A percentile compares a stretch with the other conserved stretches of the same genome.
phyloP scores from a whole-genome alignment of 1,284 basidiomycete species.

The Xanthoconium separans region DNA sequence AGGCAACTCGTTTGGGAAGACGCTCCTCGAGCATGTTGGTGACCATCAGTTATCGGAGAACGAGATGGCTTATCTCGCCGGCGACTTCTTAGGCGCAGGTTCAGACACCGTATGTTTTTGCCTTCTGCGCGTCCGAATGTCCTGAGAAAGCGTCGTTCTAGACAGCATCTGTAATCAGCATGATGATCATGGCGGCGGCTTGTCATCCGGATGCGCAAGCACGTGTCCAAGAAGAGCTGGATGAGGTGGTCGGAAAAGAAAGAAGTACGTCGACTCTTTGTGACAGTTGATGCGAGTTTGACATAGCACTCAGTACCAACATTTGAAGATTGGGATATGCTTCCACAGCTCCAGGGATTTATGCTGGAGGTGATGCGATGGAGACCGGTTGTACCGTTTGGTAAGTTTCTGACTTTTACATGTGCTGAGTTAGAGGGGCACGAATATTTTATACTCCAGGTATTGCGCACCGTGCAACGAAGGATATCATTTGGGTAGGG shows the following conservation, averaged over 20 bases:
- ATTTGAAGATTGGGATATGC: constrained; percentile 7
- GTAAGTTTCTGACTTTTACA: not conserved
- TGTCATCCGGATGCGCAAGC: constrained; percentile 9
- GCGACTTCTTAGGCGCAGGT: constrained; percentile 8
- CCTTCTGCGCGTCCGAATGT: not conserved
- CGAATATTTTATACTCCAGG: not conserved
- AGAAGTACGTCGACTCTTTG: constrained; percentile 2
- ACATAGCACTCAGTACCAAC: constrained; percentile 4
- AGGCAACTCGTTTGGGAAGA: constrained; percentile 6
- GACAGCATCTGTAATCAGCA: constrained; percentile 8
- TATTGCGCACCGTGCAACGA: constrained; percentile 6
- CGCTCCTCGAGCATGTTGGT: constrained; percentile 8
- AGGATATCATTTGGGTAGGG: constrained; percentile 16
- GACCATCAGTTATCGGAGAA: constrained; percentile 11
- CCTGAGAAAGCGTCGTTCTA: not conserved
- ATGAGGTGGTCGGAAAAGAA: constrained; percentile 13
- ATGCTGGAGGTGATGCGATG: constrained; percentile 15
- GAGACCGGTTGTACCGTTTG: constrained; percentile 6
- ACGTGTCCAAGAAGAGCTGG: constrained; percentile 14
- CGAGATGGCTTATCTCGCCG: constrained; percentile 19
- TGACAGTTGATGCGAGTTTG: not conserved
- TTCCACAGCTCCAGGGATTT: constrained; percentile 9
- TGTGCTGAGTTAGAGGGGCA: too few species aligned
- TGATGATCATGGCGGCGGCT: constrained; percentile 14
- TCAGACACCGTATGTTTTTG: constrained; percentile 6